Percentiles rank a stretch among this genome's conserved stretches.
Conservation (phyloP, 2,329 filamentous ascomycete species). For the Epichloe typhina region DNA sequence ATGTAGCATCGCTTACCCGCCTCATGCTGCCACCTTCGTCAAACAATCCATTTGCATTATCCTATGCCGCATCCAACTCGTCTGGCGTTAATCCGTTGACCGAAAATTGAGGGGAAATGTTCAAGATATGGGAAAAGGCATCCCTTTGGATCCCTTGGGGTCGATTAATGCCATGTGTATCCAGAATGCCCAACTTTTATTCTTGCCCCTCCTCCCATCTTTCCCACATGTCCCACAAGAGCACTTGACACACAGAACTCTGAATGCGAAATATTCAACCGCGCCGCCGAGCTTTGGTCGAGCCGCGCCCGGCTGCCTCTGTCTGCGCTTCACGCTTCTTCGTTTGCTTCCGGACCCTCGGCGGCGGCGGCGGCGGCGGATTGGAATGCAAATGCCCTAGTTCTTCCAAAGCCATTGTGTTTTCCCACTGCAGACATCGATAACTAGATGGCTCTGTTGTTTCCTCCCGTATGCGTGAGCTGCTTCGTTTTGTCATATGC, state of each 20-base stretch:
- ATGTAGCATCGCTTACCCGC: not conserved
- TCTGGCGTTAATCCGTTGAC: not conserved
- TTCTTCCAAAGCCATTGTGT: slow-evolving; percentile 43
- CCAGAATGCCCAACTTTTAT: not conserved
- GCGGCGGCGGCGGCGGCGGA: slow-evolving; percentile 34
- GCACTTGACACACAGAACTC: not conserved
- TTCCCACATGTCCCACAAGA: not conserved
- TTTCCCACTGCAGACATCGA: slow-evolving; percentile 41
- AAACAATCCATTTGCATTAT: not conserved
- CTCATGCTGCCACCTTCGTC: not conserved
- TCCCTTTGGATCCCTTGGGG: no score
- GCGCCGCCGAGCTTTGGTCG: slow-evolving; percentile 17
- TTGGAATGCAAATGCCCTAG: slow-evolving; percentile 45
- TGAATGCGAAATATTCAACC: slow-evolving; percentile 1
- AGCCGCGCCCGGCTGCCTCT: slow-evolving; percentile 16
- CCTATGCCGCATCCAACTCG: not conserved
- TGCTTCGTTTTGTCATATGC: slow-evolving; percentile 25
- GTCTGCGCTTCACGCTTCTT: slow-evolving; percentile 34
- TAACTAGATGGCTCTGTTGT: slow-evolving; percentile 33
- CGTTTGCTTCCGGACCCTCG: slow-evolving; percentile 35
- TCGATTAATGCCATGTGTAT: not conserved
- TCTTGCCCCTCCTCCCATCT: not conserved
- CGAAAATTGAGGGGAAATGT: not conserved
- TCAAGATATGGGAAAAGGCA: no score
- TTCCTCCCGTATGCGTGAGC: slow-evolving; percentile 32